Evolutionary conservation across 2,329 filamentous ascomycete species (phyloP), one percentile per base, ranked within the genome.

Genomic region (Epichloe bromicola): DNA sequence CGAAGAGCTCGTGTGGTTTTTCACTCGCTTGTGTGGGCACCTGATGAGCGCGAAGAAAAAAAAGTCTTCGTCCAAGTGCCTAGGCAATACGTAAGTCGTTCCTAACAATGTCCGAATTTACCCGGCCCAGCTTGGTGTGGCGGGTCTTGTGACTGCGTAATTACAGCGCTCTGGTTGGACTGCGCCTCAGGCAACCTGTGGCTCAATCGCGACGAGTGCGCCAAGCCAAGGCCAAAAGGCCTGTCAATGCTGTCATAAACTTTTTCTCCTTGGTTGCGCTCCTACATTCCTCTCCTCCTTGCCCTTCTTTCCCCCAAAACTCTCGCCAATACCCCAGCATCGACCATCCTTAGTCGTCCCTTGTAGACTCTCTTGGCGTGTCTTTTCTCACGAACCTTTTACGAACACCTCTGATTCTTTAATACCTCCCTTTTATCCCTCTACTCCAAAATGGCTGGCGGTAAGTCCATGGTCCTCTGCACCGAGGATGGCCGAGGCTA

Each of bases 371-470:
- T 36, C 26, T 48, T 51, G 39, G 34, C 48, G 40, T 30, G 40
- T 30, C 26, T 41, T 48, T 52, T 46, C 53, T 49, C 43, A 49
- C 33, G 30, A 49, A 44, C 19, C 15, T 15, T 56, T 56, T 30
- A 53, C 48, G 51, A 48, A 53, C 46, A 44, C 44, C 52, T 47
- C 40, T 5, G 5, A 11, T 26, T 48, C 48, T 55, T 52, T 53
- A 51, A 50, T 33, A 39, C 50, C 20, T 52, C 41, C 41, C 42
- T 48, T 20, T 46, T 54, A 44, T 38, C 51, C 46, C 23, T 56
- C 48, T 53, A 57, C 53, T 57, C 57, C 65, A 71, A 63, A 67
- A 72, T 72, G 69, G 69, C 69, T 67, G 68, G 68, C 60, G 69
- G 69, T 72, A 68, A 71, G 69, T 72, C 19, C 15, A 38, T 20